Base-by-base conservation (phyloP, 495 filamentous ascomycete genomes). In the Jackrogersella minutella region DNA sequence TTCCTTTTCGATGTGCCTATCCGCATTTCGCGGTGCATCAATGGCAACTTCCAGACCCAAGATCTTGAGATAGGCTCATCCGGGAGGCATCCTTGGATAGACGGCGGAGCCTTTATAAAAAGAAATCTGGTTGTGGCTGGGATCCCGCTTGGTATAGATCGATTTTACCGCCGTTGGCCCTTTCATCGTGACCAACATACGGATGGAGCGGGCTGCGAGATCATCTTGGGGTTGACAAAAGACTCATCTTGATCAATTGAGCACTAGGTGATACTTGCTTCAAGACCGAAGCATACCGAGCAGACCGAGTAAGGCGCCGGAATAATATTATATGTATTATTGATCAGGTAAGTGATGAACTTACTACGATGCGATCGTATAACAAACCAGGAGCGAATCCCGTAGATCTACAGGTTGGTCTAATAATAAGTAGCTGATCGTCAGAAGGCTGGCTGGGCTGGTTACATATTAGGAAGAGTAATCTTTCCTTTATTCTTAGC, bases 301-400 rank as follows among this genome's bases (percentile, higher is more conserved):
- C 6, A 46, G 1, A 8, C 3, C 4, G 19, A 21, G 7, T 26
- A 26, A 26, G 22, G 26, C n/a, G 41, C 11, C 8, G 22, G 41
- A 21, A 46, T 46, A 19, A 46, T 46, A 46, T 24, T 46, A 46
- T 26, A 26, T n/a, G 41, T n/a, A 46, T 46, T 46, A 46, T 46
- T 2, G 41, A 46, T 46, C 21, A 24, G 10, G 41, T 46, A 26
- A 19, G 19, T 43, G 40, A 43, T 16, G 17, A 19, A 24, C 41
- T 46, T 46, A 46, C 41, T 46, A 46, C 41, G 40, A 44, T 10
- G 21, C 40, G 41, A 46, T 46, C 41, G 21, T 46, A 24, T 46
- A 46, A 11, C 21, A 46, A 11, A 13, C 19, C 41, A 21, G 41
- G 41, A 46, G 41, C 11, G 41, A 46, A n/a, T 10, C 11, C 11